These are phyloP conservation scores for Cyanidioschyzon merolae DNA, from an alignment of 23 red algal species.

Conservation along the genomic window DNA sequence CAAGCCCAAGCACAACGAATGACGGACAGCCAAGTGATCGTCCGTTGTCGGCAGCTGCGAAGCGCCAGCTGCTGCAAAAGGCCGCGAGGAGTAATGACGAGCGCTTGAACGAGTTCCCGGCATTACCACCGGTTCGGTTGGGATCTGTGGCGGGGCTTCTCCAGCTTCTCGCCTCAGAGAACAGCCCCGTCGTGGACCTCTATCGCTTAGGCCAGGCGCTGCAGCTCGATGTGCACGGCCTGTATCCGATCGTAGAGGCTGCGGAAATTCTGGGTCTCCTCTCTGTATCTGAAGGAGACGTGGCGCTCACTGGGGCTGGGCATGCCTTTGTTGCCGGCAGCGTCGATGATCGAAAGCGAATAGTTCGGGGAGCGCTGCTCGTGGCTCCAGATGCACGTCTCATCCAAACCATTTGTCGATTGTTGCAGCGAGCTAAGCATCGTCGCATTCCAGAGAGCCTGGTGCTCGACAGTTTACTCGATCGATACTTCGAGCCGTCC, in stretches of 20 bases:
- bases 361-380: constrained; percentile 55
- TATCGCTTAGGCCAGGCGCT: constrained; percentile 65
- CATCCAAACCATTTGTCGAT: constrained; percentile 53
- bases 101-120: constrained; percentile 31
- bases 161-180: constrained; percentile 62
- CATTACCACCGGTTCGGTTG: constrained; percentile 81
- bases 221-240: constrained; percentile 95
- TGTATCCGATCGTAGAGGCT: constrained; percentile 91
- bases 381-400: constrained; percentile 45
- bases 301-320: constrained; percentile 47
- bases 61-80: not conserved
- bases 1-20: not conserved
- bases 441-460: constrained; percentile 78
- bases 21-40: not conserved
- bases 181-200: constrained; percentile 37
- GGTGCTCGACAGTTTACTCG: constrained; percentile 88
- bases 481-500: constrained; percentile 75
- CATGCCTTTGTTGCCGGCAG: constrained; percentile 45
- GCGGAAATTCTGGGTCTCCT: constrained; percentile 77
- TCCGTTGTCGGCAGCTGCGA: not conserved
- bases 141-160: constrained; percentile 84
- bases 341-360: constrained; percentile 83
- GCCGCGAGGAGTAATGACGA: no score
- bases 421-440: constrained; percentile 48
- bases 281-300: constrained; percentile 60